Evolutionary conservation across 2,329 filamentous ascomycete genomes (phyloP).

Genomic region (Talaromyces sp.): DNA sequence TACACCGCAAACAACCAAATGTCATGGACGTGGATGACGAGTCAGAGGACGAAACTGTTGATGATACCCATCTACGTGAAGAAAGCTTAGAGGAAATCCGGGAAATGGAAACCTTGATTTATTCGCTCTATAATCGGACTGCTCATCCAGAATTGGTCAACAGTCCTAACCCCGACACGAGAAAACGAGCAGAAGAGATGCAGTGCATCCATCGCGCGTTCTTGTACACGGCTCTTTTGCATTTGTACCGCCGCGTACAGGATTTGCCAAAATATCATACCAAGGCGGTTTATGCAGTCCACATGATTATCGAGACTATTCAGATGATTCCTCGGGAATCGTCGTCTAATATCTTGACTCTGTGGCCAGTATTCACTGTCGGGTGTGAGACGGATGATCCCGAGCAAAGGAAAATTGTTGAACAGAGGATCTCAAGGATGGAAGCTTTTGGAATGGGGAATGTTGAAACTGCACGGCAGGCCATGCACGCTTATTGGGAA

Average conservation of each 20-base stretch:
- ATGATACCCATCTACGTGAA: neutral
- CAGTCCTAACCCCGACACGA: neutral
- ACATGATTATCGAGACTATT: constrained; percentile 8
- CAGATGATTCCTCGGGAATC: constrained; percentile 6
- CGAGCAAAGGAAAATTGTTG: constrained; percentile 2
- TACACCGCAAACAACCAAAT: neutral
- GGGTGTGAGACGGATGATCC: constrained; percentile 9
- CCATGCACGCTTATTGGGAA: constrained; percentile 10
- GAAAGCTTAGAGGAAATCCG: neutral
- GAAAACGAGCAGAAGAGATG: constrained; percentile 6
- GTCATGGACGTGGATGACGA: constrained; percentile 1
- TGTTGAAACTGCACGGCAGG: constrained; percentile 7
- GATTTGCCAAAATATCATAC: constrained; percentile 6
- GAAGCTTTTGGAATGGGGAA: constrained; percentile 9
- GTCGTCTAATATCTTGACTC: constrained; percentile 7
- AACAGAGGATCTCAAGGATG: constrained; percentile 3
- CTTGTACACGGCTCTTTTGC: constrained; percentile 5
- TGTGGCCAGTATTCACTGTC: constrained; percentile 9
- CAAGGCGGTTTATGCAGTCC: constrained; percentile 8
- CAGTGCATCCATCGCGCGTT: constrained; percentile 7
- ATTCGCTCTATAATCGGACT: constrained; percentile 8
- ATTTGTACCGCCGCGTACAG: constrained; percentile 9
- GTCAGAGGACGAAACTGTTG: constrained; percentile 5
- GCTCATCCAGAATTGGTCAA: constrained; percentile 4
- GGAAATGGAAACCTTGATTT: constrained; percentile 6